Percentiles rank a stretch among this genome's conserved stretches.
Evolutionary conservation across 2,329 filamentous ascomycete genomes (phyloP).

Genomic region (Celoporthe dispersa): DNA sequence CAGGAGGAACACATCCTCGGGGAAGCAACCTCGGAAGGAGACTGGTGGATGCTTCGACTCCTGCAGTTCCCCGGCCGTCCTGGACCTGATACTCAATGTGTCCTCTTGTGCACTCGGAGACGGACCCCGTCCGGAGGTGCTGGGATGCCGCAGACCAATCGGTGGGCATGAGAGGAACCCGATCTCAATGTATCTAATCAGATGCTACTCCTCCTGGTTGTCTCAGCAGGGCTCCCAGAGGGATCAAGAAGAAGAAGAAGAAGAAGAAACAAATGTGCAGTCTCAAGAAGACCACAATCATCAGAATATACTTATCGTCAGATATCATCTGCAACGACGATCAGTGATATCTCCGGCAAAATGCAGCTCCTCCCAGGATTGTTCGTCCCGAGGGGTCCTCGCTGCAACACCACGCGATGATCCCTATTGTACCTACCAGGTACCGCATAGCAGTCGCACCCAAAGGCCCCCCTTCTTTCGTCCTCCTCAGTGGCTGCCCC

Average conservation of each 20-base stretch:
- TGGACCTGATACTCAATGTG: too few species aligned
- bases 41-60: not conserved
- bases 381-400: not conserved
- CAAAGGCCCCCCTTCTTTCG: not conserved
- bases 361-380: not conserved
- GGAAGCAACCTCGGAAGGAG: too few species aligned
- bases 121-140: not conserved
- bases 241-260: too few species aligned
- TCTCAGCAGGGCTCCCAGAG: not conserved
- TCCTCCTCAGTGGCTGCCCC: not conserved
- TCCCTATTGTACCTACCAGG: not conserved
- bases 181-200: not conserved
- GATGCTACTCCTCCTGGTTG: not conserved
- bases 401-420: not conserved
- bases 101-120: too few species aligned
- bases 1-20: too few species aligned
- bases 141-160: not conserved
- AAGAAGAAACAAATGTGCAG: not conserved
- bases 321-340: not conserved
- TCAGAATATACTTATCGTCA: not conserved
- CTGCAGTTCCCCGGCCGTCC: too few species aligned
- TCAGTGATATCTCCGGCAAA: not conserved
- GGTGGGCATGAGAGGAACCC: not conserved
- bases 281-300: too few species aligned
- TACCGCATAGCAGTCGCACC: not conserved